Evolutionary conservation across 2,329 filamentous ascomycete species (phyloP), one percentile per base, ranked within the genome.

Genomic region (Colletotrichum australisinense): DNA sequence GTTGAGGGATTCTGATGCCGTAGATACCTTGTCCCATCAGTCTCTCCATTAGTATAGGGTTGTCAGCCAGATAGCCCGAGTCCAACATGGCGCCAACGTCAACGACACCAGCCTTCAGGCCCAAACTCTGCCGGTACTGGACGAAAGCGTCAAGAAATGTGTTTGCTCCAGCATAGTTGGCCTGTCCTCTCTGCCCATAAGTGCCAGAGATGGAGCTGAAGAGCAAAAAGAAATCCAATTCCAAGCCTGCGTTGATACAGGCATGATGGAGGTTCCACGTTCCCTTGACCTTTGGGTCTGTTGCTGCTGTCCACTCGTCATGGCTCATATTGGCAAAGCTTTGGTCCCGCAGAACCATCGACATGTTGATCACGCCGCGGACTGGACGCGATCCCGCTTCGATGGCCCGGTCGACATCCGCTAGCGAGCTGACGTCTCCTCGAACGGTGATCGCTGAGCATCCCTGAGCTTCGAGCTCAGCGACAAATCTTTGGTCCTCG

Each of bases 101-200:
- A 1, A 88, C 78, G 11, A 77, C 75, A 0, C 81, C 80, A 2
- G 81, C 85, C 0, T 83, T 78, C 5, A 86, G 76, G 3, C 82
- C 83, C 1, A 77, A 75, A 1, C 66, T 58, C 4, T 77, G 73
- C 11, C 85, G 81, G 62, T 83, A 83, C 19, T 81, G 79, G 3
- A 79, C 81, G 22, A 86, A 81, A 4, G 80, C 76, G 35, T 86
- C 82, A 49, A 85, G 75, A 76, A 83, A 87, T 5, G 81, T 79
- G 75, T 84, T 86, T 22, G 80, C 83, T 0, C 81, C 81, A 4
- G 80, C 77, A 71, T 87, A 84, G 73, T 83, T 86, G 63, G 80
- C 79, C 68, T 86, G 85, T 0, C 78, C 80, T 2, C 76, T 69
- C 32, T 81, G 78, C 12, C 82, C 84, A 4, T 82, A 69, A 14